Base-by-base conservation (phyloP, 148 eudicot species). In the Chenopodium suecicum region DNA sequence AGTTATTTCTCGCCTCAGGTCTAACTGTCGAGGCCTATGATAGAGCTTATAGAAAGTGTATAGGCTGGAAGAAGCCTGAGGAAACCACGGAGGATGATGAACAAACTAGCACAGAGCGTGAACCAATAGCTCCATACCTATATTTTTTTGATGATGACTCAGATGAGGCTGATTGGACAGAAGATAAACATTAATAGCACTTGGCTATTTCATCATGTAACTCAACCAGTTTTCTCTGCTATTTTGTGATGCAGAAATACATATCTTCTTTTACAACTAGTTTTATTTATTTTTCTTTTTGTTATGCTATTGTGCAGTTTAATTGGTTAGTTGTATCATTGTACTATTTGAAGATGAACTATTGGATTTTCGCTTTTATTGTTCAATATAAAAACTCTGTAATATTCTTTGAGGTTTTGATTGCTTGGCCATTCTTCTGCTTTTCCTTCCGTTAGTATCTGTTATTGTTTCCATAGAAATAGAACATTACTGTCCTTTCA, bases 21-120 rank as follows among this genome's bases (percentile, higher is more conserved):
- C 83, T 93, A 70, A 92, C 84, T 12, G 85, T 95, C 41, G 92
- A 91, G 79, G 94, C 94, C 37, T 95, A 90, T 75, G 98, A 94
- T 83, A 79, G 84, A 78, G 93, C 85, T 68, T 95, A 91, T 77
- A 80, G 83, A 82, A 83, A 83, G 84, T 86, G 84, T 81, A 82
- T 94, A 82, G 91, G 93, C 67, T 88, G 93, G 95, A 86, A 84
- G 70, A 74, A 78, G 78, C 84, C 84, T 46, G 90, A 87, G 78
- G 85, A 85, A 67, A 75, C 76, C 44, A 73, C 81, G 11, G 82
- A 78, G 31, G 87, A 80, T 19, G 83, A 79, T 22, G 90, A 85
- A 47, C 82, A 74, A 76, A 81, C 80, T 76, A 76, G 46, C 74
- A 68, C 48, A 23, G 87, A 84, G 74, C 86, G 78, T 20, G 54